A percentile compares a stretch with the other conserved stretches of the same genome.
Evolutionary conservation across 2,329 filamentous ascomycete species (phyloP).

Genomic region (Allantophomopsis lycopodina): DNA sequence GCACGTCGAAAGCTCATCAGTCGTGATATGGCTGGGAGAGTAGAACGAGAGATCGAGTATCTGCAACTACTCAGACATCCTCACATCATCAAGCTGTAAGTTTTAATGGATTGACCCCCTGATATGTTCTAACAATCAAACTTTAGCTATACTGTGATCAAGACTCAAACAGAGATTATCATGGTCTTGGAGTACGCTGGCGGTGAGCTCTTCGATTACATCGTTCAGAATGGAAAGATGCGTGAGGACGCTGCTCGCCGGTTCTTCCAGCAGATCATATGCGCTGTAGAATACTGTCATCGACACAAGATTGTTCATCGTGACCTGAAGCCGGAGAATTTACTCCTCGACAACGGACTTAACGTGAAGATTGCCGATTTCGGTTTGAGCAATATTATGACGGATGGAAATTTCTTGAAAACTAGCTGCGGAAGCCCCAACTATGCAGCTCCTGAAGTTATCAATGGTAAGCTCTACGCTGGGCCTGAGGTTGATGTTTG

Average conservation of each 20-base stretch:
- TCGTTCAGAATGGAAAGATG: conserved; percentile 87
- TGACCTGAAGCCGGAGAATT: conserved; percentile 93
- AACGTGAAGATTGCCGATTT: conserved; percentile 99
- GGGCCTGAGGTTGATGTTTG: conserved; percentile 97
- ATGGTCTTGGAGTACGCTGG: conserved; percentile 99
- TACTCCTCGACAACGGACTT: conserved; percentile 85
- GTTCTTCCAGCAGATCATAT: conserved; percentile 98
- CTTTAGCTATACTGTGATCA: conserved; percentile 83
- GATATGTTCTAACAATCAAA: conserved; percentile 13
- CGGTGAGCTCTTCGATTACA: conserved; percentile 94
- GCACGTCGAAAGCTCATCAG: conserved; percentile 91
- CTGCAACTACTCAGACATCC: conserved; percentile 89
- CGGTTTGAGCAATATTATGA: conserved; percentile 98
- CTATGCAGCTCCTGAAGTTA: conserved; percentile 95
- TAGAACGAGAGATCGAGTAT: conserved; percentile 97
- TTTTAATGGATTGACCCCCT: conserved; percentile 7
- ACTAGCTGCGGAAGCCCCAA: conserved; percentile 97
- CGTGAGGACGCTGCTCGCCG: conserved; percentile 84
- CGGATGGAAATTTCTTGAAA: conserved; percentile 96
- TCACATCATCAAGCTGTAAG: conserved; percentile 95
- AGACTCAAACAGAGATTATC: conserved; percentile 85
- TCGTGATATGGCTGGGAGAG: conserved; percentile 92
- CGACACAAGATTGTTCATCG: conserved; percentile 97
- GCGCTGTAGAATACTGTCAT: conserved; percentile 97
- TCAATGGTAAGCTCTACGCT: conserved; percentile 93